Base-by-base conservation (phyloP, 2,329 filamentous ascomycete species). In the Rhytidhysteron rufulum region DNA sequence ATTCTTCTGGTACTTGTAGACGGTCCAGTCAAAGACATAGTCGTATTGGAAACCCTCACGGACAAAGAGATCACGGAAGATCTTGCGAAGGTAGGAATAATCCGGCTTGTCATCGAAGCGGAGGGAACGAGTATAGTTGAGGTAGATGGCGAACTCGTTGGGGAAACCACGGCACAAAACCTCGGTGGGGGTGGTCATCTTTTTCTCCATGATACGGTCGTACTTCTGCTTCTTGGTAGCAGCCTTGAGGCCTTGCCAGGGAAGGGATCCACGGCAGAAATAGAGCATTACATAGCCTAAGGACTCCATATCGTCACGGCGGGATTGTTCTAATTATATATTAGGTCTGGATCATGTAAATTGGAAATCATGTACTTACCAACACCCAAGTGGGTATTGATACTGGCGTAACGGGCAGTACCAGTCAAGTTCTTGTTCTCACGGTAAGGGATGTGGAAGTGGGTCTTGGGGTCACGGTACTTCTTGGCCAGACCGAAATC, bases 391-490 rank as follows among this genome's bases (percentile, higher is more conserved):
- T 98, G 93, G 47, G 93, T 98, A 78, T 98, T 98, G 76, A 98
- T 98, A 49, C 87, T 94, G 49, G 93, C 93, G 72, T 98, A 98
- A 67, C 93, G 91, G 59, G 93, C 93, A 60, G 93, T 98, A 68
- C 93, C 93, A 40, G 93, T 98, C 71, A 98, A 76, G 80, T 97
- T 97, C 86, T 98, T 97, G 85, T 97, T 97, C 88, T 97, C 93
- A 74, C 93, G 85, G 79, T 98, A 97, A 34, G 93, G 93, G 48
- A 97, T 98, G 73, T 98, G 93, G 77, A 97, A 97, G 74, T 97
- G 91, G 44, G 93, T 97, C 85, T 98, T 98, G 45, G 93, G 93
- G 77, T 97, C 93, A 54, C 93, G 86, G 77, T 97, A 98, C 77
- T 97, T 97, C 86, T 97, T 98, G 65, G 93, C 93, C 53, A 98